These are phyloP conservation scores for Peronospora belbahrii DNA, from an alignment of 352 stramenopile species.

Conservation along the genomic window DNA sequence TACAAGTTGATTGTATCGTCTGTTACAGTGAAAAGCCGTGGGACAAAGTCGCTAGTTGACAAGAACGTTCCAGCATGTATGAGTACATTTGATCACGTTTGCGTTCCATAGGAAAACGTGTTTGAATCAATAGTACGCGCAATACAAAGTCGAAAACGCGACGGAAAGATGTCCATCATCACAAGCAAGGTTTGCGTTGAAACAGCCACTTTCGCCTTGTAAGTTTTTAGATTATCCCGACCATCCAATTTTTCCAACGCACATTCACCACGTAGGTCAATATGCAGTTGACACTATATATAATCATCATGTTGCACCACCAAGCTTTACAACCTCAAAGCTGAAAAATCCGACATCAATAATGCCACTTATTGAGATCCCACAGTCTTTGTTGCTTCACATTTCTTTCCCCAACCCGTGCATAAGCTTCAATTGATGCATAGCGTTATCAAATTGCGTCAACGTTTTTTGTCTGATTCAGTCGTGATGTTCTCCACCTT, in stretches of 20 bases:
- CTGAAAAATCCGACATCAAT: constrained; percentile 76
- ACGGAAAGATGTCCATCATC: constrained; percentile 82
- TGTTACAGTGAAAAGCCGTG: constrained; percentile 17
- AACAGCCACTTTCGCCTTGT: constrained; percentile 83
- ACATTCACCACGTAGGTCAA: constrained; percentile 70
- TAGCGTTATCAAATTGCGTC: constrained; percentile 66
- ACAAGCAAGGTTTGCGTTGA: constrained; percentile 81
- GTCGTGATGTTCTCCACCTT: constrained; percentile 67
- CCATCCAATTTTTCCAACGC: constrained; percentile 82
- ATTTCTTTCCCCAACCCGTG: constrained; percentile 77
- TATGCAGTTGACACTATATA: constrained; percentile 70
- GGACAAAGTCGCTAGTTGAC: too few species aligned
- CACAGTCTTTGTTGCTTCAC: constrained; percentile 37
- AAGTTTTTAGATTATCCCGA: constrained; percentile 70
- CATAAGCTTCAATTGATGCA: constrained; percentile 84
- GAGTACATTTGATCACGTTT: constrained; percentile 34
- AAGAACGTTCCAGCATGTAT: constrained; percentile 15
- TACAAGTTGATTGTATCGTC: too few species aligned
- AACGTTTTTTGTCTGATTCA: constrained; percentile 46
- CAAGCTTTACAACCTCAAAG: constrained; percentile 62
- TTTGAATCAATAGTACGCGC: constrained; percentile 41
- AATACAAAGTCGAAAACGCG: constrained; percentile 78
- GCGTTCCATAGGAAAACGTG: constrained; percentile 21
- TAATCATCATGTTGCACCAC: constrained; percentile 38
- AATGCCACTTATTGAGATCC: constrained; percentile 51